Conservation (phyloP, 805 yeast species). For the Metschnikowia baotianmanensis region DNA sequence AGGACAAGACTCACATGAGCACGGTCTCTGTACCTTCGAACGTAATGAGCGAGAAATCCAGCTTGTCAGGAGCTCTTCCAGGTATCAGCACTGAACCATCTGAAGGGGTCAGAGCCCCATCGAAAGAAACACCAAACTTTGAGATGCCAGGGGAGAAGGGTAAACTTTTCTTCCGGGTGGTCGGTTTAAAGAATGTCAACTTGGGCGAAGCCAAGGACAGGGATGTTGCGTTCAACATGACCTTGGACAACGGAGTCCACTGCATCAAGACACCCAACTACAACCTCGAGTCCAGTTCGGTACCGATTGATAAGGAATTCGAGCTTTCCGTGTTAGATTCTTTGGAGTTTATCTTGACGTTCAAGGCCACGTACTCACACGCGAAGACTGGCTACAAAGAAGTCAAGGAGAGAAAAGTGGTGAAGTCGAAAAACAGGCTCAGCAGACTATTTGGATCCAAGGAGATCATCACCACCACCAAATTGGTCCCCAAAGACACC, state of each 20-base stretch:
- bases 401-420: conserved; percentile 54
- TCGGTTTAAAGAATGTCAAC: conserved; percentile 44
- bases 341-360: conserved; percentile 65
- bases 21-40: conserved; percentile 33
- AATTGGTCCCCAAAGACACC: conserved; percentile 49
- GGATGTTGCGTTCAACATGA: conserved; percentile 49
- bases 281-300: conserved; percentile 28
- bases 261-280: conserved; percentile 65
- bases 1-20: conserved; percentile 21
- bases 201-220: conserved; percentile 46
- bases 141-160: conserved; percentile 43
- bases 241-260: conserved; percentile 80
- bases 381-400: conserved; percentile 54
- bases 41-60: conserved; percentile 1
- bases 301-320: conserved; percentile 66
- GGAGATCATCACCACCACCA: conserved; percentile 48
- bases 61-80: not conserved
- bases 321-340: conserved; percentile 60
- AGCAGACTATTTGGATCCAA: conserved; percentile 50
- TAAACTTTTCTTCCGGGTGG: conserved; percentile 50
- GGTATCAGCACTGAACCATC: not conserved
- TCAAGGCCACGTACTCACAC: conserved; percentile 61
- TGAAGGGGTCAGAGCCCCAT: not conserved
- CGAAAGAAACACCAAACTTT: not conserved
- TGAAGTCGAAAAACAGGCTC: conserved; percentile 42